Base-by-base conservation (phyloP, 306 rosid species). In the Pyrus communis region DNA sequence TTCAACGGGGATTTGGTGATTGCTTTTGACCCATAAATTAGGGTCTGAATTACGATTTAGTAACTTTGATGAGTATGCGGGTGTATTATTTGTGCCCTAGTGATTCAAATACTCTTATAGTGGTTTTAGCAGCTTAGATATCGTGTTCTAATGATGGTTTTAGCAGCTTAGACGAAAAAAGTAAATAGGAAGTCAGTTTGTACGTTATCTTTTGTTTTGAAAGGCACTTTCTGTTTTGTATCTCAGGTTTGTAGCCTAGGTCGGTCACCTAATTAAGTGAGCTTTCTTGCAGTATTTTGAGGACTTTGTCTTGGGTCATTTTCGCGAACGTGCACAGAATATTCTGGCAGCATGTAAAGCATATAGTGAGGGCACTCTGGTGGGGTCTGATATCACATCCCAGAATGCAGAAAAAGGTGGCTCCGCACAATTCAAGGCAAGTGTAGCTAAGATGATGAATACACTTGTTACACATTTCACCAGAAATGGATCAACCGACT, bases 241-340 rank as follows among this genome's bases (percentile, higher is more conserved):
- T 18, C 45, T 33, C 38, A 19, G 9, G 43, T 63, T 9, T 66
- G 70, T 66, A 38, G 42, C 42, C 10, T 38, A 27, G 21, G 25
- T 49, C 8, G 30, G 17, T 28, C 38, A 31, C n/a, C 45, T 15
- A 31, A 65, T 12, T 5, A 49, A 21, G 27, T 69, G 14, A 27
- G 23, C 71, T 78, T 45, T 33, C 77, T 64, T 86, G 90, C 90
- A 92, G 93, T 91, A 80, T 87, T 92, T 89, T 75, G 91, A 92
- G 86, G 91, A 86, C 46, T 87, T 91, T 4, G 93, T 91, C 45
- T 78, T 59, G 0, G 87, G 83, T 28, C 93, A 89, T 84, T 91
- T 89, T 58, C 89, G 82, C 12, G 4, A 18, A 0, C 83, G 83
- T 21, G 96, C 88, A n/a, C 75, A 11, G 28, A 28, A n/a, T 72